Evolutionary conservation across 306 rosid genomes (phyloP), one percentile per base, ranked within the genome.

Genomic region (Carpinus fangiana): DNA sequence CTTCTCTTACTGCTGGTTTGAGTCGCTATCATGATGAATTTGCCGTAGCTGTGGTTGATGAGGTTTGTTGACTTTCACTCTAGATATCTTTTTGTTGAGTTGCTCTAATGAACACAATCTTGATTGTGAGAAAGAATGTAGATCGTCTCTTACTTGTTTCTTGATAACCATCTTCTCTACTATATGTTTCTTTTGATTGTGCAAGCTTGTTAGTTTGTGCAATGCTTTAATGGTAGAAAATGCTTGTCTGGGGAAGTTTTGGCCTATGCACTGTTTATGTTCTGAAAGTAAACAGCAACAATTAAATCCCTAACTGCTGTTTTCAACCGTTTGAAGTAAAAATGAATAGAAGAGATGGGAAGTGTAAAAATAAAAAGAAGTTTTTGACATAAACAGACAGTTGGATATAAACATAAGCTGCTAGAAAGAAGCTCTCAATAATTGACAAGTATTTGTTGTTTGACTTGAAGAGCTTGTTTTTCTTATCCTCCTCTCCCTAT

Each of bases 1-100:
- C 99, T 70, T 96, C 99, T 83, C 98, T 96, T 76, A 93, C 97
- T 73, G 97, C 98, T 61, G 99, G 97, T 73, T 86, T 96, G 90
- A 96, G 97, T 84, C 98, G 99, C 74, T 93, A 91, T 79, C 99
- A 96, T 86, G 98, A 96, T 80, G 98, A 90, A 77, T 96, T 96
- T 86, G 89, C 97, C 12, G 94, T 96, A 28, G 95, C 99, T 73
- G 92, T 96, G 75, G 99, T 96, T 73, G 99, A 96, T 7, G 99
- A 96, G 99, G 99, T 96, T 62, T 23, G 79, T 80, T 66, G 18
- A 66, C 71, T 66, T 72, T 68, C 78, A 73, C 10, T 50, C 68
- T 73, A 67, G 69, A 34, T 68, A 12, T 66, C 67, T 60, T 38
- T 81, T 76, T 62, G 26, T 43, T 79, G 26, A 53, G 52, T 72